Conservation (phyloP, 1,284 basidiomycete genomes). For the Exobasidium rhododendri region DNA sequence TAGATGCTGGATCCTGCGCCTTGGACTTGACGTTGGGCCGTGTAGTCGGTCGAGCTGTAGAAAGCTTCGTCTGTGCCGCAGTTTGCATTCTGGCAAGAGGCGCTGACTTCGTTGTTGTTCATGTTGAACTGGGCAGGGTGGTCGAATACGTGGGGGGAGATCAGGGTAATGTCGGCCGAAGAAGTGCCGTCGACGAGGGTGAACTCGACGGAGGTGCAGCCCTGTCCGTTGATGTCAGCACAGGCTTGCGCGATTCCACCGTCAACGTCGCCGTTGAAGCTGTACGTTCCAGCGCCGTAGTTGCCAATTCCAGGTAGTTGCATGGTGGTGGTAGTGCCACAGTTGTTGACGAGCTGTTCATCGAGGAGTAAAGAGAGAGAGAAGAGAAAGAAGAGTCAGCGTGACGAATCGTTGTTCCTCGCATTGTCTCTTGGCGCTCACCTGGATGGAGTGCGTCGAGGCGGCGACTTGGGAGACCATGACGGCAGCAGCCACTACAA, state of each 20-base stretch:
- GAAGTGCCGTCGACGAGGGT: slow-evolving; percentile 11
- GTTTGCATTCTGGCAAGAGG: slow-evolving; percentile 16
- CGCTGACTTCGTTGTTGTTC: slow-evolving; percentile 8
- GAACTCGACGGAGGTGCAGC: slow-evolving; percentile 20
- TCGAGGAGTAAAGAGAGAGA: slow-evolving; percentile 21
- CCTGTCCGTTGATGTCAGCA: slow-evolving; percentile 9
- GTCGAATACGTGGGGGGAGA: slow-evolving; percentile 14
- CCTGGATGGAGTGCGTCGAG: background rate
- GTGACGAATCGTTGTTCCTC: slow-evolving; percentile 20
- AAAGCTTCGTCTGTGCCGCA: slow-evolving; percentile 23
- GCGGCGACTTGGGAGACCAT: background rate
- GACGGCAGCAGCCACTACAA: background rate
- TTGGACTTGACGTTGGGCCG: slow-evolving; percentile 19
- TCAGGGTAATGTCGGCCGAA: slow-evolving; percentile 17
- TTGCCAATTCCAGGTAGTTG: slow-evolving; percentile 15
- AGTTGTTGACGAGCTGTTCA: slow-evolving; percentile 16
- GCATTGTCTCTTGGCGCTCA: too few relatives aligned
- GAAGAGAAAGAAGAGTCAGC: slow-evolving; percentile 23
- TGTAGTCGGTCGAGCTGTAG: slow-evolving; percentile 13
- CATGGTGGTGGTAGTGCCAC: slow-evolving; percentile 19
- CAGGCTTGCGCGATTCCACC: slow-evolving; percentile 17
- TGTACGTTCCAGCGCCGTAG: slow-evolving; percentile 13
- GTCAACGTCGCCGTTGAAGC: slow-evolving; percentile 4
- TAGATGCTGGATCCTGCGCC: slow-evolving; percentile 10
- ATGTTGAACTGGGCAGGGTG: slow-evolving; percentile 10